These are phyloP conservation scores for Ophiosphaerella herpotricha DNA, from an alignment of 2,329 filamentous ascomycete species.

Conservation along the genomic window DNA sequence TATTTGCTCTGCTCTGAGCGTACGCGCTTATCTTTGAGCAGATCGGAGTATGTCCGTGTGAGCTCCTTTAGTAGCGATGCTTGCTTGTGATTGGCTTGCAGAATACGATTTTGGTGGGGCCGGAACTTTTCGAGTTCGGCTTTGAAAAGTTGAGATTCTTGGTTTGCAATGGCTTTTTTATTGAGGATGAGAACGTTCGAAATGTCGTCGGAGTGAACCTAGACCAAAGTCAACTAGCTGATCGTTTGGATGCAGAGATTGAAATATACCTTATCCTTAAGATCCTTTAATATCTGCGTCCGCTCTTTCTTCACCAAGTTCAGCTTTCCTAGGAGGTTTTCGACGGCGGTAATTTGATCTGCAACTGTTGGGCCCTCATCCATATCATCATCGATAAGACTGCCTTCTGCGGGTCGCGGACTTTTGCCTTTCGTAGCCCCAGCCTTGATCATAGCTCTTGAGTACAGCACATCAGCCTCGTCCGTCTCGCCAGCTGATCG, in stretches of 20 bases:
- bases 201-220: conserved; percentile 97
- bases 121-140: conserved; percentile 97
- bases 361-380: conserved; percentile 79
- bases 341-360: conserved; percentile 86
- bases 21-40: conserved; percentile 93
- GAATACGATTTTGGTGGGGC: conserved; percentile 84
- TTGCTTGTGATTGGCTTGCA: conserved; percentile 96
- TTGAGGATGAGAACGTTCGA: conserved; percentile 96
- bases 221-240: conserved; percentile 6
- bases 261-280: conserved; percentile 86
- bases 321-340: conserved; percentile 87
- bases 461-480: conserved; percentile 86
- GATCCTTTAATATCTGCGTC: conserved; percentile 88
- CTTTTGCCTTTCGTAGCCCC: conserved; percentile 66
- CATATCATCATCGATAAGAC: conserved; percentile 89
- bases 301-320: conserved; percentile 91
- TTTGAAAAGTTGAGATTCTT: conserved; percentile 90
- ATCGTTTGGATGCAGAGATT: background rate
- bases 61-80: conserved; percentile 92
- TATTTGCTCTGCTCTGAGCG: conserved; percentile 94
- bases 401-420: conserved; percentile 70
- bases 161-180: conserved; percentile 93
- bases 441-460: conserved; percentile 80
- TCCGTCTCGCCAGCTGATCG: conserved; percentile 82
- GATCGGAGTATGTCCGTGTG: conserved; percentile 80